A percentile compares a stretch with the other conserved stretches of the same genome.
Evolutionary conservation across 805 yeast species (phyloP).

Genomic region (Nakazawaea pomicola): DNA sequence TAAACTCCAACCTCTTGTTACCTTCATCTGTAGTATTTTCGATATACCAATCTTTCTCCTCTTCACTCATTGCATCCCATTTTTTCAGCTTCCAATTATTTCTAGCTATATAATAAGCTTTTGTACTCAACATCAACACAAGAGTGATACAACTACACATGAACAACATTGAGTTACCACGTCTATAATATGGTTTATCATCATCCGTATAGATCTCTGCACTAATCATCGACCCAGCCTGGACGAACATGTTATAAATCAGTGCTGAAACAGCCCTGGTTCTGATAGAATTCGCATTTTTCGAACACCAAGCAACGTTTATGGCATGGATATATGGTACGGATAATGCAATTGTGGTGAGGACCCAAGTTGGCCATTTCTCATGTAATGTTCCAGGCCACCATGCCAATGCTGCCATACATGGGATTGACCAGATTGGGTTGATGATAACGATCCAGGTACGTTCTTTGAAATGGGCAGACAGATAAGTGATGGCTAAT

Average conservation of each 20-base stretch:
- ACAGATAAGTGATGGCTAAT: conserved; percentile 29
- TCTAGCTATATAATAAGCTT: conserved; percentile 34
- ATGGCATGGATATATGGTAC: conserved; percentile 50
- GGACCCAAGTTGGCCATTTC: conserved; percentile 21
- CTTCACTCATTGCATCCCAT: conserved; percentile 48
- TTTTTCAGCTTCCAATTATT: conserved; percentile 37
- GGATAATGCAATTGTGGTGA: conserved; percentile 27
- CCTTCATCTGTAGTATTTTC: conserved; percentile 46
- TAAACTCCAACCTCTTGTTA: conserved; percentile 49
- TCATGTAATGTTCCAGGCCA: conserved; percentile 23
- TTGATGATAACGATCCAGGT: conserved; percentile 18
- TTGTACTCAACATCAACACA: conserved; percentile 25
- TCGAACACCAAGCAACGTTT: conserved; percentile 55
- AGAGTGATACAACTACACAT: conserved; percentile 30
- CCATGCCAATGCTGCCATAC: conserved; percentile 21
- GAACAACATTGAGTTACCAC: conserved; percentile 47
- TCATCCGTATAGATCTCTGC: conserved; percentile 51
- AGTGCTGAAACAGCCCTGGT: conserved; percentile 63
- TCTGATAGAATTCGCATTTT: conserved; percentile 59
- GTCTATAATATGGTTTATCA: conserved; percentile 55
- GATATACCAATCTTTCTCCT: conserved; percentile 46
- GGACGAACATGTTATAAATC: conserved; percentile 59
- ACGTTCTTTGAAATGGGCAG: conserved; percentile 29
- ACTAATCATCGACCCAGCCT: conserved; percentile 49
- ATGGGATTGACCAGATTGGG: conserved; percentile 23